Evolutionary conservation across 1,284 basidiomycete species (phyloP), one percentile per base, ranked within the genome.

Genomic region (Austroboletus novae-zelandiae): DNA sequence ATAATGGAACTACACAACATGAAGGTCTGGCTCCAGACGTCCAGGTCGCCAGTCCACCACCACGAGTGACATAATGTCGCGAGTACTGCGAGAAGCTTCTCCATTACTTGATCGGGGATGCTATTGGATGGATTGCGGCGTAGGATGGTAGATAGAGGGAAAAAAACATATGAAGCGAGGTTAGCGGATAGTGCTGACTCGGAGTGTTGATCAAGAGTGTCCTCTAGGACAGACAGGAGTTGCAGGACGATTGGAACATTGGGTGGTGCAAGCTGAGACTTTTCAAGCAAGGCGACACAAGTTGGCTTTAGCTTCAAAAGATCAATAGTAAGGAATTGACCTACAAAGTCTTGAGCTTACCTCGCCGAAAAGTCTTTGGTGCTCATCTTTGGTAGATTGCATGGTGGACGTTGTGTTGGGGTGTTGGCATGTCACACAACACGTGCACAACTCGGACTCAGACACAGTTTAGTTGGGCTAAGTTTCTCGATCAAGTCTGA

Each of bases 141-240:
- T 20, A 97, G 76, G 43, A 95, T 81, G 25, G 84, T 81, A 1
- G 91, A 91, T 49, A 97, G 66, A 2, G 94, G 94, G 58, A 92
- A 89, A 70, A 94, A 90, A 31, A 84, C 73, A 68, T 97, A 98
- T 47, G 87, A 86, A 41, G 92, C 80, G 37, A 94, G 74, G n/a
- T 80, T 77, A 0, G 80, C 65, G 1, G 78, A 74, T 31, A 93
- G 76, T 4, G 62, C 42, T 9, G 72, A 67, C 18, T 68, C 57
- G 2, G 75, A 71, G 11, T 81, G 63, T 13, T 74, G 70, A 17
- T 66, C 61, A 42, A 93, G 73, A 6, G 71, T 68, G 2, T 59
- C 55, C 40, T 76, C 63, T 15, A 95, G 75, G 8, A 78, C 66
- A 9, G 74, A 68, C 45, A 94, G 73, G 4, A 86, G 74, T 18